Evolutionary conservation across 768 basidiomycete genomes (phyloP).

Genomic region (Steccherinum ochraceum): DNA sequence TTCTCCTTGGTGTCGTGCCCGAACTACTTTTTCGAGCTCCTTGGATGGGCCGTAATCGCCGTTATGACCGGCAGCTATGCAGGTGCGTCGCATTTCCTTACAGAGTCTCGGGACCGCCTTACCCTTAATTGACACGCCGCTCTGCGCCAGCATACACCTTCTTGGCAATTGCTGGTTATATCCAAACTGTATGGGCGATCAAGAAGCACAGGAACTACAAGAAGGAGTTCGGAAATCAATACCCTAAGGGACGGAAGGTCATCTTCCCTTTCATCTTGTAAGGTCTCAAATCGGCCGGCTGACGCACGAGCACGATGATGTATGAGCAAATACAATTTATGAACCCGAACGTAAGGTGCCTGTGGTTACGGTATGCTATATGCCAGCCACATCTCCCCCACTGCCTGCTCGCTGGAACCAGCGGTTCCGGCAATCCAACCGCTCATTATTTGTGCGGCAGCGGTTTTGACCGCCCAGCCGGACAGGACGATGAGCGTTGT

Average conservation of each 20-base stretch:
- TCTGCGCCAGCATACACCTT: slow-evolving; percentile 52
- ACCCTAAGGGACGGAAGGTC: slow-evolving; percentile 66
- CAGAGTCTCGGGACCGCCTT: not conserved
- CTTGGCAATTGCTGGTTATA: slow-evolving; percentile 46
- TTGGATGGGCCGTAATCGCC: slow-evolving; percentile 68
- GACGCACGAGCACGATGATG: not conserved
- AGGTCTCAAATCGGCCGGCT: not conserved
- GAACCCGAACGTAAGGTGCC: not conserved
- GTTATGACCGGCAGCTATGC: slow-evolving; percentile 74
- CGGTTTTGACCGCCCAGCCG: slow-evolving; percentile 71
- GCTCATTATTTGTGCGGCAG: slow-evolving; percentile 52
- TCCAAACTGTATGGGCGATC: slow-evolving; percentile 83
- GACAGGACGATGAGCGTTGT: slow-evolving; percentile 69
- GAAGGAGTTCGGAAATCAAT: slow-evolving; percentile 89
- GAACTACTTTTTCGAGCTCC: slow-evolving; percentile 89
- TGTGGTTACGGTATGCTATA: slow-evolving; percentile 67
- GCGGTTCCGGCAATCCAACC: slow-evolving; percentile 49
- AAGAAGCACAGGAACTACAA: slow-evolving; percentile 89
- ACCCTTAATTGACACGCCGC: not conserved
- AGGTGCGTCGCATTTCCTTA: slow-evolving; percentile 40
- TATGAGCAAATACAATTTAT: not conserved
- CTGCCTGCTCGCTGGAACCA: slow-evolving; percentile 35
- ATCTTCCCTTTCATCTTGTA: slow-evolving; percentile 72
- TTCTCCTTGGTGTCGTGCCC: slow-evolving; percentile 85
- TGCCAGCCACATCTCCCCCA: slow-evolving; percentile 68